Conservation (phyloP, 2,329 filamentous ascomycete genomes). For the Trichoderma citrinoviride region DNA sequence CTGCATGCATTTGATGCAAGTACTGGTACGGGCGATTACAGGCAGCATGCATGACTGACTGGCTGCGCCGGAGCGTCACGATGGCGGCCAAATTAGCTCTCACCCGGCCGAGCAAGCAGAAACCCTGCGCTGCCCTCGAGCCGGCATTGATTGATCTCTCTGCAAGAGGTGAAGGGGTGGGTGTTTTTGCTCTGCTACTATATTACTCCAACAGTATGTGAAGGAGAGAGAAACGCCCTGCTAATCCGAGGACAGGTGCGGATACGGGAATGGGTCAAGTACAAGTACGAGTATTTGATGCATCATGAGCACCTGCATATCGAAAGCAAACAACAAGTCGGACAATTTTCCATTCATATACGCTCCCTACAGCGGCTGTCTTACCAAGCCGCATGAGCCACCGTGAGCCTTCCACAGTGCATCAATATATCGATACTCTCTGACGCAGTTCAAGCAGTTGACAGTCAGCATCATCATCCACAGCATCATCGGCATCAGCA, state of each 20-base stretch:
- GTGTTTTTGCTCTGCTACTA: background rate
- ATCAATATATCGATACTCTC: no score
- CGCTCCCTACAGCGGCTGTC: no score
- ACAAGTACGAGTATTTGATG: no score
- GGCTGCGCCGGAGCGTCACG: constrained; percentile 6
- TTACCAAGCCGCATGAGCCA: no score
- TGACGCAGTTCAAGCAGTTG: no score
- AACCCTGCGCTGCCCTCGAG: background rate
- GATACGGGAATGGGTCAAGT: background rate
- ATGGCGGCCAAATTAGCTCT: constrained; percentile 13
- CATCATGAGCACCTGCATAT: accelerated
- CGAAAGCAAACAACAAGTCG: no score
- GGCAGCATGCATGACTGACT: constrained; percentile 13
- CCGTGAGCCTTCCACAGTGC: no score
- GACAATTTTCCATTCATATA: no score
- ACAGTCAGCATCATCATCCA: background rate
- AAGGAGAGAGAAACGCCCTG: no score
- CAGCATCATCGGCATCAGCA: background rate
- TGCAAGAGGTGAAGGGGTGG: background rate
- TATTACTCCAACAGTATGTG: no score
- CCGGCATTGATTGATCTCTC: constrained; percentile 3
- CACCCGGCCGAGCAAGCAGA: background rate
- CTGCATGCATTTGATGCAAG: constrained; percentile 36
- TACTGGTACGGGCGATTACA: constrained; percentile 16
- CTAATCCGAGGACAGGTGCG: background rate